Evolutionary conservation across 2,329 filamentous ascomycete species (phyloP).

Genomic region (Microcyclospora pomicola): DNA sequence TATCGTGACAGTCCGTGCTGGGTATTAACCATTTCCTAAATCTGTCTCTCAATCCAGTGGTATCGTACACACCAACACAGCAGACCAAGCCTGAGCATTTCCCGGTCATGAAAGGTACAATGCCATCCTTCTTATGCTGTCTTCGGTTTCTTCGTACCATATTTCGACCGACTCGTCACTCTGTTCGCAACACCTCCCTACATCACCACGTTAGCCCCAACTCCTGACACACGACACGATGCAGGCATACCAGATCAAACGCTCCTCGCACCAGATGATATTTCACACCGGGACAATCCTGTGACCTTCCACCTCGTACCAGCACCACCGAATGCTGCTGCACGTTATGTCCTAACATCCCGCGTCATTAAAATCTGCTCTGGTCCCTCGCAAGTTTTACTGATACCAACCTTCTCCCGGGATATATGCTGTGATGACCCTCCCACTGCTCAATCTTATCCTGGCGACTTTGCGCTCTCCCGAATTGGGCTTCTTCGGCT

Average conservation of each 20-base stretch:
- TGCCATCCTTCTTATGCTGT: slow-evolving; percentile 37
- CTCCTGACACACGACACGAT: background rate
- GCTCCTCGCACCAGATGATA: slow-evolving; percentile 88
- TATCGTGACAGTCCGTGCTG: no score
- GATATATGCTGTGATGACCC: slow-evolving; percentile 83
- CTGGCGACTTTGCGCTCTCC: slow-evolving; percentile 92
- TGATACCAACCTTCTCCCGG: slow-evolving; percentile 63
- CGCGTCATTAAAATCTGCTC: background rate
- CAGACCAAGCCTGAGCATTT: background rate
- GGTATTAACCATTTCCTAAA: no score
- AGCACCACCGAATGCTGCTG: slow-evolving; percentile 97
- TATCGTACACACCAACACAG: no score
- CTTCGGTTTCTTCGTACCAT: slow-evolving; percentile 98
- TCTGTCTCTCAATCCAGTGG: no score
- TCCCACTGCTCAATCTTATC: slow-evolving; percentile 75
- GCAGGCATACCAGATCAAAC: slow-evolving; percentile 67
- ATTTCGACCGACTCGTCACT: slow-evolving; percentile 80
- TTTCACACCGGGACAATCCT: slow-evolving; percentile 97
- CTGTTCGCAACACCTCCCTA: slow-evolving; percentile 84
- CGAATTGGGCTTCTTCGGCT: slow-evolving; percentile 98
- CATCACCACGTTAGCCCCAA: slow-evolving; percentile 1
- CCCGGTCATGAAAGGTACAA: background rate
- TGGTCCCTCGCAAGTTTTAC: background rate
- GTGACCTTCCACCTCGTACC: slow-evolving; percentile 79
- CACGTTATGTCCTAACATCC: slow-evolving; percentile 65